Conservation (phyloP, 2,329 filamentous ascomycete species). For the Amesomyces nigricolor region DNA sequence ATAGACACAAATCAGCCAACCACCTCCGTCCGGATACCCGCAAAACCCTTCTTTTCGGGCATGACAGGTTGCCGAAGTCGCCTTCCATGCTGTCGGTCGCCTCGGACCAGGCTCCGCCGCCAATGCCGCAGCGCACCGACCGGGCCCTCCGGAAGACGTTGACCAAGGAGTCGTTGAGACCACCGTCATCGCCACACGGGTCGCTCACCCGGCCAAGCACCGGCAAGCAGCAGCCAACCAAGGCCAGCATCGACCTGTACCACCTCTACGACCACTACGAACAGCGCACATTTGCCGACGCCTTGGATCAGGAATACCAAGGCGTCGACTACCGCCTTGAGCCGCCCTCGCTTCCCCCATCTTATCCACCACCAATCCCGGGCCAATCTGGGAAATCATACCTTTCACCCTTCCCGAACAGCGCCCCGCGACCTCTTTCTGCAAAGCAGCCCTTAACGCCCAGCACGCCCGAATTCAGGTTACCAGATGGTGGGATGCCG, state of each 20-base stretch:
- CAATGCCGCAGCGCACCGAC: conserved; percentile 25
- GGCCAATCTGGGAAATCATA: conserved; percentile 13
- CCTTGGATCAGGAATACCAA: conserved; percentile 29
- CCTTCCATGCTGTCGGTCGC: conserved; percentile 39
- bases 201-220: neutral
- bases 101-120: conserved; percentile 29
- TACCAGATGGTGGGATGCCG: conserved; percentile 27
- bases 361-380: conserved; percentile 15
- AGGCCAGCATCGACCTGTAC: conserved; percentile 38
- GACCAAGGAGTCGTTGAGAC: conserved; percentile 34
- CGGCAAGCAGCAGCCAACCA: conserved; percentile 13
- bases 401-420: conserved; percentile 19
- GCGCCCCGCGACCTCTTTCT: conserved; percentile 1
- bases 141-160: conserved; percentile 33
- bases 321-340: neutral
- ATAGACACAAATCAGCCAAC: conserved; percentile 29
- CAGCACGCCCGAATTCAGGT: conserved; percentile 26
- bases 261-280: conserved; percentile 55
- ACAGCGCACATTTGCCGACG: conserved; percentile 46
- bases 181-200: neutral
- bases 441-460: conserved; percentile 14
- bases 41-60: conserved; percentile 31
- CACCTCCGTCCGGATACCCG: conserved; percentile 29
- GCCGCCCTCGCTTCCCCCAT: conserved; percentile 5
- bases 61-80: conserved; percentile 37